phyloP scores from a whole-genome alignment of 1,284 basidiomycete species.

The Phylloboletellus chloephorus region DNA sequence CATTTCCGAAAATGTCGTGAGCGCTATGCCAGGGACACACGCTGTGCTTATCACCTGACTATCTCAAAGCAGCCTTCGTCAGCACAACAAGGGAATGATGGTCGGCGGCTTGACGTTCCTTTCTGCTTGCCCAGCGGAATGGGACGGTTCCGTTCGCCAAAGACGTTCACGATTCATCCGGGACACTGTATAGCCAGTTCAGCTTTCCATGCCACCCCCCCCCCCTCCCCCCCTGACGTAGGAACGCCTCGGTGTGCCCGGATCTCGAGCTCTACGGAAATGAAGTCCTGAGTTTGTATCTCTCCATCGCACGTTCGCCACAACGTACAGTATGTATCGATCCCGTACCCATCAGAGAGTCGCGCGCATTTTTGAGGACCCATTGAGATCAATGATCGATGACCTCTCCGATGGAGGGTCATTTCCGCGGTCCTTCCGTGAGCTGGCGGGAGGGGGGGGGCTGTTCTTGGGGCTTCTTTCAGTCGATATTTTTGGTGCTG shows the following conservation, averaged over 20 bases:
- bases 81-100: conserved; percentile 11
- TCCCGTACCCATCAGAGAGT: conserved; percentile 13
- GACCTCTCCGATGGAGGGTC: conserved; percentile 8
- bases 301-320: conserved; percentile 27
- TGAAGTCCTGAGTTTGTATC: conserved; percentile 21
- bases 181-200: conserved; percentile 27
- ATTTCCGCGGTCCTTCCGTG: conserved; percentile 25
- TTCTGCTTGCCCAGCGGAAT: conserved; percentile 9
- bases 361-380: conserved; percentile 10
- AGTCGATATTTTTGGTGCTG: conserved; percentile 10
- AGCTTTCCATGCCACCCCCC: conserved; percentile 10
- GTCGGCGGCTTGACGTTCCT: conserved; percentile 12
- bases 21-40: conserved; percentile 1
- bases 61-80: conserved; percentile 15
- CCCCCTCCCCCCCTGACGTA: conserved; percentile 18
- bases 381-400: conserved; percentile 24
- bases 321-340: conserved; percentile 13
- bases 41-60: conserved; percentile 10
- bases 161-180: conserved; percentile 10
- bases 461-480: conserved; percentile 14
- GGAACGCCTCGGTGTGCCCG: conserved; percentile 29
- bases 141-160: conserved; percentile 13
- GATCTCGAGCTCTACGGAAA: conserved; percentile 26
- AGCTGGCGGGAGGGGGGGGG: not conserved
- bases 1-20: conserved; percentile 21